These are phyloP conservation scores for Medicago lupulina DNA, from an alignment of 306 rosid genomes.

Conservation along the genomic window DNA sequence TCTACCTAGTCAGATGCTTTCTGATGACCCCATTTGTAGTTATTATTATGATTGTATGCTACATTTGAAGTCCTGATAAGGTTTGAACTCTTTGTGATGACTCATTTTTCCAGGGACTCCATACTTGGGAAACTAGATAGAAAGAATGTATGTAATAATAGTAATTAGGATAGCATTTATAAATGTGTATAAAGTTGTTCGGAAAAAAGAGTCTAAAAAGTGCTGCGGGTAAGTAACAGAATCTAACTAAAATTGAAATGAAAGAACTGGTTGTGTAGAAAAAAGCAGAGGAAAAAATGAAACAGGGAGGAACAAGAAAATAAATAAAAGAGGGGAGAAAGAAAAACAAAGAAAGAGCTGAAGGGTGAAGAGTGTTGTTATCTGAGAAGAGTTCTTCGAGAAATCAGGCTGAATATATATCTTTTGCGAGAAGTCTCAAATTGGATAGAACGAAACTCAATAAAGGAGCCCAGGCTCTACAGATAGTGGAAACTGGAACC, in stretches of 20 bases:
- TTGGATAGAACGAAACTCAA: conserved; percentile 21
- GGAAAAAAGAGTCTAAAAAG: neutral
- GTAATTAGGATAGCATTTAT: neutral
- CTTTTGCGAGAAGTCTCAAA: conserved; percentile 13
- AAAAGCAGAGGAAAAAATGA: neutral
- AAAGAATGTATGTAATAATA: too few species aligned
- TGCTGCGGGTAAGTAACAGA: neutral
- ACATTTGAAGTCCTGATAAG: too few species aligned
- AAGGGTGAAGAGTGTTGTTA: neutral
- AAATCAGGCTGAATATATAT: neutral
- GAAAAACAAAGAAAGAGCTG: neutral
- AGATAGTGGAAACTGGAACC: conserved; percentile 6
- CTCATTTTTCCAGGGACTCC: too few species aligned
- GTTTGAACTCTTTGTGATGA: too few species aligned
- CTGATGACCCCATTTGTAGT: too few species aligned
- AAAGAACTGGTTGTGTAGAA: neutral
- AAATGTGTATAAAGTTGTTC: too few species aligned
- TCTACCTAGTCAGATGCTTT: neutral
- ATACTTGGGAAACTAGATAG: too few species aligned
- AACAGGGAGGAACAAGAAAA: neutral
- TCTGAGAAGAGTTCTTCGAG: neutral
- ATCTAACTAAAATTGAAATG: neutral
- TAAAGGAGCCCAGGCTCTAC: conserved; percentile 7
- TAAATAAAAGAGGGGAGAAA: too few species aligned
- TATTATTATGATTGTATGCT: too few species aligned